Conservation (phyloP, 306 rosid genomes). For the Vachellia pachyceras region DNA sequence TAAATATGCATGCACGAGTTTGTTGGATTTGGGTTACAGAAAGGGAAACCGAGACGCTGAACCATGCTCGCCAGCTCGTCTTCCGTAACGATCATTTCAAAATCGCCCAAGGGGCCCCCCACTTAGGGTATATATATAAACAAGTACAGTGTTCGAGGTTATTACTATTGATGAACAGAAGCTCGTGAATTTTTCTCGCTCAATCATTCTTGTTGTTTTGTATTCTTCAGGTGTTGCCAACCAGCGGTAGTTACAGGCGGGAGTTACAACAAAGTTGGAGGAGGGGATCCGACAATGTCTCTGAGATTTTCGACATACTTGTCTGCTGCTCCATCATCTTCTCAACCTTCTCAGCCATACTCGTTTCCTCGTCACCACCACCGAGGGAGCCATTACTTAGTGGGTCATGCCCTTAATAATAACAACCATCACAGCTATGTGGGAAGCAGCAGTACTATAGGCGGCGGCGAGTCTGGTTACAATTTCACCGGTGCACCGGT, state of each 20-base stretch:
- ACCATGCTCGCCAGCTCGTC: slow-evolving; percentile 94
- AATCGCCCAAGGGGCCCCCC: slow-evolving; percentile 39
- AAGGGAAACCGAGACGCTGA: slow-evolving; percentile 96
- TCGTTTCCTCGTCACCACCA: slow-evolving; percentile 44
- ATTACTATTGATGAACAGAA: background rate
- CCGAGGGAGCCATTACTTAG: background rate
- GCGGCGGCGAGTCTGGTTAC: background rate
- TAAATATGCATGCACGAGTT: background rate
- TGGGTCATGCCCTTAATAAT: background rate
- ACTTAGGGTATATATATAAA: background rate
- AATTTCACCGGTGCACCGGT: slow-evolving; percentile 35
- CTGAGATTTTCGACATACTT: slow-evolving; percentile 77
- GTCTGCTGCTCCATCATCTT: slow-evolving; percentile 40
- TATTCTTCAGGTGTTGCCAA: slow-evolving; percentile 67
- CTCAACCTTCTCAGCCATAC: too few relatives aligned
- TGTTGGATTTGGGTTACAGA: slow-evolving; percentile 56
- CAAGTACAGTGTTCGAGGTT: background rate
- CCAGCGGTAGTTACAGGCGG: slow-evolving; percentile 50
- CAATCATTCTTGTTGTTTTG: background rate
- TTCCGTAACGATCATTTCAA: slow-evolving; percentile 73
- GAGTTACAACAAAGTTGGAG: slow-evolving; percentile 41
- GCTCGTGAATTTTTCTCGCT: background rate
- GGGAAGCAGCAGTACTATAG: background rate
- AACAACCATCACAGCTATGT: background rate
- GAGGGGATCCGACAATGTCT: slow-evolving; percentile 41